Evolutionary conservation across 2,329 filamentous ascomycete genomes (phyloP).

Genomic region (Colletotrichum cuscutae): DNA sequence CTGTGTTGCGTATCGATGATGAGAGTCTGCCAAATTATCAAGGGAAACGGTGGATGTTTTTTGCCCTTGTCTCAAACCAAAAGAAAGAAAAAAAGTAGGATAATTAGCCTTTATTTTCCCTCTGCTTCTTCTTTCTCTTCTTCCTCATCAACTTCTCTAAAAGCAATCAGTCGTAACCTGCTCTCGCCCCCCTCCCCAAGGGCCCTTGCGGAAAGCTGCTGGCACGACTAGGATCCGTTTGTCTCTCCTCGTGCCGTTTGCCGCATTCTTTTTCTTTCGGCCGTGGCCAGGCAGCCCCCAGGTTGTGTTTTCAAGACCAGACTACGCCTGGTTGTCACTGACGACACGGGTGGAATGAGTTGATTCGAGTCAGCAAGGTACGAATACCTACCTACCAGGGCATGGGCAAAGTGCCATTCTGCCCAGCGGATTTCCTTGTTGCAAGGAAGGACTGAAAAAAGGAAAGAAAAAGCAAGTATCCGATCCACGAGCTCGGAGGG

Average conservation of each 20-base stretch:
- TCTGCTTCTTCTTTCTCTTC: too few species aligned
- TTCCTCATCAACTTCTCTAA: neutral
- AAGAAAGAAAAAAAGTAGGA: slow-evolving; percentile 5
- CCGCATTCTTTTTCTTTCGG: neutral
- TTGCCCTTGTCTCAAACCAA: slow-evolving; percentile 15
- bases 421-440: slow-evolving; percentile 10
- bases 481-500: slow-evolving; percentile 6
- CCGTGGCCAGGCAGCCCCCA: neutral
- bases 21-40: neutral
- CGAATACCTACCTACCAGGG: neutral
- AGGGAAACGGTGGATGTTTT: neutral
- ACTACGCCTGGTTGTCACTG: slow-evolving; percentile 1
- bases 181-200: neutral
- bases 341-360: slow-evolving; percentile 21
- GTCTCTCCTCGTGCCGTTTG: neutral
- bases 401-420: neutral
- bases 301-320: neutral
- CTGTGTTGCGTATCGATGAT: slow-evolving; percentile 9
- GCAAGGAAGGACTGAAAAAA: neutral
- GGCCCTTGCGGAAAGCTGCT: neutral
- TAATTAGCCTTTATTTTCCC: neutral
- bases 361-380: slow-evolving; percentile 10
- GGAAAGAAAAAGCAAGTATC: slow-evolving; percentile 14
- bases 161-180: slow-evolving; percentile 14
- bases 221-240: neutral